Percentiles rank a stretch among this genome's conserved stretches.
phyloP scores from a whole-genome alignment of 208 protist genomes.

The Leishmania martiniquensis region DNA sequence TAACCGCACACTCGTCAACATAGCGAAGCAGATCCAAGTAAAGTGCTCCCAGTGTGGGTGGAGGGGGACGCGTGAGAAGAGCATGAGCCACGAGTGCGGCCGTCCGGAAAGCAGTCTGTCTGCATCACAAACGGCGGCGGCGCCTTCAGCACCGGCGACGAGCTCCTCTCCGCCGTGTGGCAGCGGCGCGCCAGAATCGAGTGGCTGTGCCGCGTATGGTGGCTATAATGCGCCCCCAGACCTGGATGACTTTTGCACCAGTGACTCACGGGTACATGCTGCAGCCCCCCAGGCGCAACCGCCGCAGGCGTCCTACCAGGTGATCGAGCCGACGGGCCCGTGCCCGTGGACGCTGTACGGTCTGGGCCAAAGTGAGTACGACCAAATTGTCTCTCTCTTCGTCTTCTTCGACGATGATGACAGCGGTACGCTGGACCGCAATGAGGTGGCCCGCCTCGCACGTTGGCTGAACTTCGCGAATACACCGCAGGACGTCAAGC shows the following conservation, averaged over 20 bases:
- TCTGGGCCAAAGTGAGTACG: slow-evolving; percentile 78
- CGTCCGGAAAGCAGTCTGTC: too few species aligned
- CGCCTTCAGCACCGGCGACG: neutral
- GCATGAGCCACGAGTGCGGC: slow-evolving; percentile 28
- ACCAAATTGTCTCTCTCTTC: slow-evolving; percentile 84
- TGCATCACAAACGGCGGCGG: neutral
- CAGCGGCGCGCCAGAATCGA: neutral
- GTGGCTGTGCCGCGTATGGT: neutral
- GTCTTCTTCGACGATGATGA: slow-evolving; percentile 84
- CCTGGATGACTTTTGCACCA: neutral
- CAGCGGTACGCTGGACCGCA: slow-evolving; percentile 54
- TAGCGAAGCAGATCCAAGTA: slow-evolving; percentile 56
- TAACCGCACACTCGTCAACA: slow-evolving; percentile 73
- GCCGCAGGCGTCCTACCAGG: slow-evolving; percentile 28
- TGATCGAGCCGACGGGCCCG: slow-evolving; percentile 48
- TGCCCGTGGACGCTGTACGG: slow-evolving; percentile 66
- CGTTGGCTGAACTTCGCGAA: slow-evolving; percentile 85
- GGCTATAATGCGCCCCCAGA: neutral
- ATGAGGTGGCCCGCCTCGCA: slow-evolving; percentile 66
- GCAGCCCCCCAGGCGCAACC: neutral
- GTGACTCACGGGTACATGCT: neutral
- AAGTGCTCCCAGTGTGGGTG: slow-evolving; percentile 67
- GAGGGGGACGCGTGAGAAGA: slow-evolving; percentile 59
- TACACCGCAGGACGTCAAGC: slow-evolving; percentile 60
- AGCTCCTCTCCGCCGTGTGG: neutral